A percentile compares a stretch with the other conserved stretches of the same genome.
phyloP scores from a whole-genome alignment of 73 alveolate species.

The Tetrahymena borealis region DNA sequence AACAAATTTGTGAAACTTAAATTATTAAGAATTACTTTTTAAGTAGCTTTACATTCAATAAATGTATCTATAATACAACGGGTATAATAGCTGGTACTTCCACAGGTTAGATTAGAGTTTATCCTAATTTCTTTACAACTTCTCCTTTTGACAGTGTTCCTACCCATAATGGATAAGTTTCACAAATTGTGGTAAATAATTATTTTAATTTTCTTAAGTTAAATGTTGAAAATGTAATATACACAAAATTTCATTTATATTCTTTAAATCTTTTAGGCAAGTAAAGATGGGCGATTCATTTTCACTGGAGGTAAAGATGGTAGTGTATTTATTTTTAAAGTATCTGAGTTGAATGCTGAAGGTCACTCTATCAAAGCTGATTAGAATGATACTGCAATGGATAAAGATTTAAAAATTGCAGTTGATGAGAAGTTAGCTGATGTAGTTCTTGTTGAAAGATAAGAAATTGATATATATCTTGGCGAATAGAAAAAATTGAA shows the following conservation, averaged over 20 bases:
- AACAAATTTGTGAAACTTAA: background rate
- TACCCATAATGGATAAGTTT: slow-evolving; percentile 74
- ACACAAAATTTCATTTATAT: background rate
- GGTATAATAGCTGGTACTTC: slow-evolving; percentile 59
- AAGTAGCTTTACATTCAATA: slow-evolving; percentile 6
- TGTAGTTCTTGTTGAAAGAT: slow-evolving; percentile 67
- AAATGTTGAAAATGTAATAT: background rate
- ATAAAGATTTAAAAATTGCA: slow-evolving; percentile 44
- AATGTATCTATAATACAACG: slow-evolving; percentile 19
- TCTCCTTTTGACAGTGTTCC: slow-evolving; percentile 52
- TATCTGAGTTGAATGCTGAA: slow-evolving; percentile 48
- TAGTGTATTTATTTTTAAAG: slow-evolving; percentile 54
- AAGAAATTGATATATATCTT: slow-evolving; percentile 65
- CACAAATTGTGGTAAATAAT: slow-evolving; percentile 37
- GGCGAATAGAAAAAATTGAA: slow-evolving; percentile 54
- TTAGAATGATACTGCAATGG: slow-evolving; percentile 37
- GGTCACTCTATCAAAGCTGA: slow-evolving; percentile 38
- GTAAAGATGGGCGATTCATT: slow-evolving; percentile 74
- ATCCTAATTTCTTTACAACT: slow-evolving; percentile 35
- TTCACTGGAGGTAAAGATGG: slow-evolving; percentile 86
- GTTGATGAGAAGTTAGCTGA: slow-evolving; percentile 83
- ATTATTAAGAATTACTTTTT: background rate
- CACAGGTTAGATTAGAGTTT: slow-evolving; percentile 52
- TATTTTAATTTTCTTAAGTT: too few relatives aligned
- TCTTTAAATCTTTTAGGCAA: background rate